phyloP scores from a whole-genome alignment of 176 grass and related monocot genomes.

The Poa pratensis region DNA sequence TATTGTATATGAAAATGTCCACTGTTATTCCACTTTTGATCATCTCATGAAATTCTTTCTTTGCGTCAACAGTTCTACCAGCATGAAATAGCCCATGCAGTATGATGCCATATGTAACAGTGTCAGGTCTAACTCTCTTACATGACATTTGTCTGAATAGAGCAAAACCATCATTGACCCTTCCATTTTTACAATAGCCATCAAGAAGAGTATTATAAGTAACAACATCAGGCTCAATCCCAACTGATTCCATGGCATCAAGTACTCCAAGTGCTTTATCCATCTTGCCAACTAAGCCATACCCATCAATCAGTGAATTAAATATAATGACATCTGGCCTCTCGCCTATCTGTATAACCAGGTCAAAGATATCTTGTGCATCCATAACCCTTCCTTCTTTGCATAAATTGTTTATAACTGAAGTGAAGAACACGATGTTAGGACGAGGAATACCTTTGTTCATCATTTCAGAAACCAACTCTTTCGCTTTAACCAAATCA shows the following conservation, averaged over 20 bases:
- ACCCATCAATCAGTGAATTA: neutral
- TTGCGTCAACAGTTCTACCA: neutral
- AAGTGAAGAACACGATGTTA: too few species aligned
- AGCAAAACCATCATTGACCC: neutral
- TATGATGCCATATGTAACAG: neutral
- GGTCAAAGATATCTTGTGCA: neutral
- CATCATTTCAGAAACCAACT: too few species aligned
- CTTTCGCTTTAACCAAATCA: too few species aligned
- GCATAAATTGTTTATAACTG: too few species aligned
- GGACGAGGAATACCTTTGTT: too few species aligned
- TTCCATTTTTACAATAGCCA: neutral
- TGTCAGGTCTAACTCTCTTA: neutral
- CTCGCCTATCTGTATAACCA: neutral
- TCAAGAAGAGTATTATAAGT: neutral
- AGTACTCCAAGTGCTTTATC: neutral
- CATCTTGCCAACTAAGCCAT: neutral
- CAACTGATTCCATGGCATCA: neutral
- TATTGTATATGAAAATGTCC: neutral
- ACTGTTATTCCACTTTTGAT: neutral
- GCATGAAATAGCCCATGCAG: neutral
- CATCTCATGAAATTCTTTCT: neutral
- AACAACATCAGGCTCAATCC: neutral
- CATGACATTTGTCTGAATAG: neutral
- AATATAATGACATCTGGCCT: neutral
- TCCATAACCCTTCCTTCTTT: neutral